These are phyloP conservation scores for Hemileccinum rubropunctum DNA, from an alignment of 768 basidiomycete species.

Conservation along the genomic window DNA sequence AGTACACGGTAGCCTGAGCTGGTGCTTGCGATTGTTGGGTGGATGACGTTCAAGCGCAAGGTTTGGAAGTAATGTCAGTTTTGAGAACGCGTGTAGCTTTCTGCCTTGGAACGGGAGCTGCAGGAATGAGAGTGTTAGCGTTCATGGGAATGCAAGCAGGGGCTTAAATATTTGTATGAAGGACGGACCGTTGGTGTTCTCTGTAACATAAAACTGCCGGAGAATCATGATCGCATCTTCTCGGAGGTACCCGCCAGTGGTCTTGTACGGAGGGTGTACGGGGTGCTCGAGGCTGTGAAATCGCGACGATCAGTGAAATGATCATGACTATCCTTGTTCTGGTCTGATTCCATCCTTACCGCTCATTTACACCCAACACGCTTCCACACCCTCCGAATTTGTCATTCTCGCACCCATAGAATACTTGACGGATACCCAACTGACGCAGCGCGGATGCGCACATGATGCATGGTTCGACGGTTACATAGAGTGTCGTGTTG, in stretches of 20 bases:
- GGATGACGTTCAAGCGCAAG: constrained; percentile 3
- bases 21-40: background rate
- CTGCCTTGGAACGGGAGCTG: constrained; percentile 88
- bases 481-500: constrained; percentile 88
- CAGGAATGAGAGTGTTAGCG: constrained; percentile 7
- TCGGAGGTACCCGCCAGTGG: constrained; percentile 71
- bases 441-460: constrained; percentile 95
- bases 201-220: constrained; percentile 87
- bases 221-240: constrained; percentile 87
- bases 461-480: constrained; percentile 99
- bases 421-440: constrained; percentile 85
- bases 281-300: constrained; percentile 63
- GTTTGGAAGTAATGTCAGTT: constrained; percentile 55
- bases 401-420: constrained; percentile 93
- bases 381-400: constrained; percentile 97
- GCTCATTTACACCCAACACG: constrained; percentile 81
- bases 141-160: background rate
- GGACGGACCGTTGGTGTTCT: constrained; percentile 81
- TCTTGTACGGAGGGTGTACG: constrained; percentile 68
- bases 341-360: constrained; percentile 40
- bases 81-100: constrained; percentile 85
- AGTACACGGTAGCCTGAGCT: background rate
- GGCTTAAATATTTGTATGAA: background rate
- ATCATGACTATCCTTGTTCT: background rate
- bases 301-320: background rate